Conservation (phyloP, 495 filamentous ascomycete species). For the Xylaria scruposa region DNA sequence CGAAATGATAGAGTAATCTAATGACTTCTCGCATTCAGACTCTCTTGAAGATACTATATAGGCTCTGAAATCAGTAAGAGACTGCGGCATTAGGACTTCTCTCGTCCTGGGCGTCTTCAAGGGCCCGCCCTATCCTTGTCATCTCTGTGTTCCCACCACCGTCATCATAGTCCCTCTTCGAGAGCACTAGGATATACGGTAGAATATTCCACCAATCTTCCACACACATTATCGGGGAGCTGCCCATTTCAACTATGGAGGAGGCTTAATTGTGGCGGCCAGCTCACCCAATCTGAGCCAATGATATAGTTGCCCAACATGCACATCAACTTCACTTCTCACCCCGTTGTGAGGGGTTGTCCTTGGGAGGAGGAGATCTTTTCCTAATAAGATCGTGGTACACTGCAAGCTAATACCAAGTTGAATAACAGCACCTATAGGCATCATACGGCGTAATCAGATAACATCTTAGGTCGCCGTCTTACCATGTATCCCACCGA, state of each 20-base stretch:
- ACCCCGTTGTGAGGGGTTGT: conserved; percentile 9
- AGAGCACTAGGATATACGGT: background rate
- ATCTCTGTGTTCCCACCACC: background rate
- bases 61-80: background rate
- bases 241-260: background rate
- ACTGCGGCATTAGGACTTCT: background rate
- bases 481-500: background rate
- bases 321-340: background rate
- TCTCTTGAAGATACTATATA: background rate
- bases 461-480: background rate
- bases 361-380: conserved; percentile 1
- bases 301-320: conserved; percentile 9
- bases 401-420: conserved; percentile 25
- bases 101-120: background rate
- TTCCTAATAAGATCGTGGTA: background rate
- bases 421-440: conserved; percentile 23
- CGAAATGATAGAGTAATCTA: background rate
- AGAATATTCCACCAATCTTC: background rate
- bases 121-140: background rate
- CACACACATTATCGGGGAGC: background rate
- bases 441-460: conserved; percentile 1
- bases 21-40: background rate
- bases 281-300: background rate
- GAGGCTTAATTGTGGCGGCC: background rate
- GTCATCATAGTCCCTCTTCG: background rate